Base-by-base conservation (phyloP, 2,329 filamentous ascomycete species). In the Penicillium rolfsii region DNA sequence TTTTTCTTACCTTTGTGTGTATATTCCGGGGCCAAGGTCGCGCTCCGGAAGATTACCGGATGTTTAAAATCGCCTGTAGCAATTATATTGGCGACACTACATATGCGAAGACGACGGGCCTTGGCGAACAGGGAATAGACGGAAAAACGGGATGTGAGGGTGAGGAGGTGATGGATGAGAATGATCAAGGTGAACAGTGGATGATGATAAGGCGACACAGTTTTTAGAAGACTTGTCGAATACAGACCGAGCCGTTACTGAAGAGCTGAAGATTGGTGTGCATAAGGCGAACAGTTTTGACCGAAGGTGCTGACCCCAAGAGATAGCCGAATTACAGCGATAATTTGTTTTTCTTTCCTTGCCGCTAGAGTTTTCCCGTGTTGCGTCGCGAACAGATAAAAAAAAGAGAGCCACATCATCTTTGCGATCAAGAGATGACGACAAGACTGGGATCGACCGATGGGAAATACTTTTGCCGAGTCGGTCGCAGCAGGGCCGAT, bases 271-370 rank as follows among this genome's bases (percentile, higher is more conserved):
- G 69, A 74, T 64, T 74, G 64, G 69, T 75, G 71, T 73, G 67
- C 65, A 66, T 63, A 68, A 70, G 67, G 66, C 68, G 72, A 74
- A 75, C 65, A 76, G 74, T 71, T 79, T 63, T 61, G 64, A 65
- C 61, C 62, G 67, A 69, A 62, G 76, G 72, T 77, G 76, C 73
- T 78, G 77, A 75, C 67, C 68, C 52, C 74, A 77, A 73, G 71
- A 76, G 74, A 78, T 66, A 78, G 75, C 74, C 76, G 75, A 77
- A 78, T 78, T 79, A 79, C 77, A 79, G 77, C 75, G 76, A 75
- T 73, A 73, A 69, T 71, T 74, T 71, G 73, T 52, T 43, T 49
- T 69, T 70, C 66, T 74, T 71, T 71, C 74, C 71, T 73, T 77
- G 76, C 74, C 75, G 77, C 76, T 75, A 78, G 68, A 73, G 60